phyloP scores from a whole-genome alignment of 139 green algal genomes.

The Diplosphaera chodatii region DNA sequence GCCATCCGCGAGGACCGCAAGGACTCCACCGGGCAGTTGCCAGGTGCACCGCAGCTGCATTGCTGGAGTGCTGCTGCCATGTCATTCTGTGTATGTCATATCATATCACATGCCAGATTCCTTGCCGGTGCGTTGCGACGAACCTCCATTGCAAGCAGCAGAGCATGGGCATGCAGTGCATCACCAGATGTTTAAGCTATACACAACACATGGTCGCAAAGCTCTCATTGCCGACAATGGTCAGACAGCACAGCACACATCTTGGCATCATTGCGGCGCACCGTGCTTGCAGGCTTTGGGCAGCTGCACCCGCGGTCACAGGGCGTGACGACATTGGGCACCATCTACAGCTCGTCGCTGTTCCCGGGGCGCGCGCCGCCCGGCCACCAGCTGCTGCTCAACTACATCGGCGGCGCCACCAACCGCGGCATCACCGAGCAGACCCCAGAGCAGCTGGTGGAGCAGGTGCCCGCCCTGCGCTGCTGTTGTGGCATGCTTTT shows the following conservation, averaged over 20 bases:
- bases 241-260: no score
- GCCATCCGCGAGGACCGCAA: constrained; percentile 73
- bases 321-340: constrained; percentile 91
- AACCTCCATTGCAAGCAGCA: no score
- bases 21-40: constrained; percentile 52
- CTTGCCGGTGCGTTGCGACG: no score
- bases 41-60: constrained; percentile 8
- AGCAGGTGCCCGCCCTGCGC: constrained; percentile 17
- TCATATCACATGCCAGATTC: no score
- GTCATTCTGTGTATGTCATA: no score
- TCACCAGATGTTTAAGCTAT: no score
- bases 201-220: no score
- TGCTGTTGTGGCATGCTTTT: background rate
- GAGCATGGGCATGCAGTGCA: no score
- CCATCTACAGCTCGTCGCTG: constrained; percentile 94
- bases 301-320: constrained; percentile 95
- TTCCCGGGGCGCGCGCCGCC: constrained; percentile 75
- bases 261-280: no score
- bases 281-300: constrained; percentile 90
- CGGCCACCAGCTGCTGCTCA: constrained; percentile 66
- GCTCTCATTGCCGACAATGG: no score
- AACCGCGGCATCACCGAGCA: constrained; percentile 82
- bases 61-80: no score
- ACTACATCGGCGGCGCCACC: constrained; percentile 93
- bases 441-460: constrained; percentile 60